Evolutionary conservation across 1,284 basidiomycete genomes (phyloP).

Genomic region (Trichosporon asahii): DNA sequence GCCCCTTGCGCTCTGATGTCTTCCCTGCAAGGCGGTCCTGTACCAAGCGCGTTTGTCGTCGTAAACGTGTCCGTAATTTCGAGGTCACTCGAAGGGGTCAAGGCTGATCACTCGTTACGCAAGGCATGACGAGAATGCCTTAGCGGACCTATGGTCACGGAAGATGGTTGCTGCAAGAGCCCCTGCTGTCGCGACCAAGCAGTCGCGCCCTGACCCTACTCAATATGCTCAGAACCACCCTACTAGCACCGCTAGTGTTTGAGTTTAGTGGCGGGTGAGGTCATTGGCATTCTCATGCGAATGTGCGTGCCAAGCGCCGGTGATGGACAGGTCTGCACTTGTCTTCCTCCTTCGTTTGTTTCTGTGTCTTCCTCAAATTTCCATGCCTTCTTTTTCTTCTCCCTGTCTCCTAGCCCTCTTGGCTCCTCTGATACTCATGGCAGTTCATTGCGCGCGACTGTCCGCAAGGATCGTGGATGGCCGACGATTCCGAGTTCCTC

Average conservation of each 20-base stretch:
- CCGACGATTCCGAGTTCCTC: slow-evolving; percentile 20
- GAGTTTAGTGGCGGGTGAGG: neutral
- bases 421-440: neutral
- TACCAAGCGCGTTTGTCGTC: neutral
- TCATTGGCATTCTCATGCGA: neutral
- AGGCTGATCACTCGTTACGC: neutral
- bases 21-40: neutral
- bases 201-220: neutral
- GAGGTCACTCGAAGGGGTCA: neutral
- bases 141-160: neutral
- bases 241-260: neutral
- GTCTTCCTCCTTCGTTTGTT: neutral
- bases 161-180: neutral
- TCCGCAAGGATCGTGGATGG: slow-evolving; percentile 18
- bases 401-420: neutral
- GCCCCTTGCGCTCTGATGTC: neutral
- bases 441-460: slow-evolving; percentile 19
- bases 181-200: neutral
- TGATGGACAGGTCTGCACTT: neutral
- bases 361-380: neutral
- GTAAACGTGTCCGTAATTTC: neutral
- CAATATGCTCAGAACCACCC: neutral
- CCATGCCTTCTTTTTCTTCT: neutral
- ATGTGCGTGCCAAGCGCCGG: neutral
- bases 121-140: neutral